phyloP scores from a whole-genome alignment of 2,329 filamentous ascomycete genomes.

The Phymatotrichopsis omnivora region DNA sequence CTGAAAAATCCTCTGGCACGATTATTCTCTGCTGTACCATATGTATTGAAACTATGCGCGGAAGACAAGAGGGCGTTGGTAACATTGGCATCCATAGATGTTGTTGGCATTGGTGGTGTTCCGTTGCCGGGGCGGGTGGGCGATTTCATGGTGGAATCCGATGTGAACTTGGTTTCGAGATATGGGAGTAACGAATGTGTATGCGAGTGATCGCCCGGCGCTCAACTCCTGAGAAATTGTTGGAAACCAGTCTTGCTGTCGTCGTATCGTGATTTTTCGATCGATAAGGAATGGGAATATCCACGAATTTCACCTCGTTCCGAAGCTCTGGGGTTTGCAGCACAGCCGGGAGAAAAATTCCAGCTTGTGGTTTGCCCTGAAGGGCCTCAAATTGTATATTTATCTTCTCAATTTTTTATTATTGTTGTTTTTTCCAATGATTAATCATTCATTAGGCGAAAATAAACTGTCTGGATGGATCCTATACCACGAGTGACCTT shows the following conservation, averaged over 20 bases:
- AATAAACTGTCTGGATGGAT: conserved; percentile 48
- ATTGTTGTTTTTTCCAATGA: not conserved
- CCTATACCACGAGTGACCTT: conserved; percentile 53
- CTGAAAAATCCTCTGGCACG: conserved; percentile 35
- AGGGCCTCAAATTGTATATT: conserved; percentile 43
- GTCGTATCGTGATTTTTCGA: conserved; percentile 47
- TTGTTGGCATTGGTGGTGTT: conserved; percentile 55
- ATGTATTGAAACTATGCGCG: conserved; percentile 46
- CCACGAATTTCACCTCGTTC: conserved; percentile 36
- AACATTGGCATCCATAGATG: conserved; percentile 44
- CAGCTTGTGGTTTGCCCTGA: conserved; percentile 47
- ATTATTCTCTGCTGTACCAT: conserved; percentile 55
- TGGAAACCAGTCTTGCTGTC: conserved; percentile 44
- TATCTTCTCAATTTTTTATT: not conserved
- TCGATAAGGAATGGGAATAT: conserved; percentile 52
- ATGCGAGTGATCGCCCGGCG: conserved; percentile 32
- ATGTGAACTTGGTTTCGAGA: conserved; percentile 50
- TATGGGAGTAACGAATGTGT: conserved; percentile 59
- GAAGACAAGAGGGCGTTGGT: conserved; percentile 38
- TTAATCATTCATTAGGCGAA: conserved; percentile 39
- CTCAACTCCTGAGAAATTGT: not conserved
- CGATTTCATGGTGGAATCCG: conserved; percentile 42
- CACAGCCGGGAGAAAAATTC: conserved; percentile 33
- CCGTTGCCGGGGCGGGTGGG: conserved; percentile 46
- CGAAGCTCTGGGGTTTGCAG: conserved; percentile 25